Base-by-base conservation (phyloP, 108 stramenopile species). In the Licmophora abbreviata region DNA sequence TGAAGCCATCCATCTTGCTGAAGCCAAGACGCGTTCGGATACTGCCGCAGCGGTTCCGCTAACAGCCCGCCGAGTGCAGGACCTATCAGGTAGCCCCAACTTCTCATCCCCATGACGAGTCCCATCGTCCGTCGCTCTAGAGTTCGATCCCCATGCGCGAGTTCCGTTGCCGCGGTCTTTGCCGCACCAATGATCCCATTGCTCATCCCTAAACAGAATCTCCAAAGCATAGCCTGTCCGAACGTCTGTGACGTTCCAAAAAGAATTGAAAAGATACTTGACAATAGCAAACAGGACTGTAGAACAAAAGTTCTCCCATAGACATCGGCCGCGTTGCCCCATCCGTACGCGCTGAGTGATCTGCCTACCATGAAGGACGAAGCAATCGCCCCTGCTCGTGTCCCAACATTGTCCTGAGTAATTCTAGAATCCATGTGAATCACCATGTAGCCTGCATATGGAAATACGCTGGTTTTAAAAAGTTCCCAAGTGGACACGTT, bases 291-390 rank as follows among this genome's bases (percentile, higher is more conserved):
- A 20, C 62, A 56, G 3, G 10, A 6, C n/a, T 62, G 25, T 30
- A 69, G 29, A 1, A 58, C 56, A 28, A 69, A 42, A 33, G 29
- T 58, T 0, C 68, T 55, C 7, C 68, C 68, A 51, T 63, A 58
- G 45, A 46, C 23, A 63, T 69, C 68, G 6, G 53, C 59, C 12
- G 58, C 12, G 14, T 20, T 11, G 1, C 62, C 68, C 68, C 68
- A 69, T 10, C 36, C 31, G 31, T 63, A 61, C 12, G 68, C 52
- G 3, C 57, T 49, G 7, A 40, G 29, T 1, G 51, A 46, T 37
- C 68, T 4, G 1, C 68, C 68, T 10, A 69, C 46, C 68, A 69
- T 69, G 44, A 69, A 69, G 25, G 62, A 45, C 0, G 59, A 51
- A 1, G 68, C 54, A 6, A 69, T 32, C 9, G 58, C 22, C 2